Evolutionary conservation across 129 eudicot genomes (phyloP).

Genomic region (Cynara cardunculus): DNA sequence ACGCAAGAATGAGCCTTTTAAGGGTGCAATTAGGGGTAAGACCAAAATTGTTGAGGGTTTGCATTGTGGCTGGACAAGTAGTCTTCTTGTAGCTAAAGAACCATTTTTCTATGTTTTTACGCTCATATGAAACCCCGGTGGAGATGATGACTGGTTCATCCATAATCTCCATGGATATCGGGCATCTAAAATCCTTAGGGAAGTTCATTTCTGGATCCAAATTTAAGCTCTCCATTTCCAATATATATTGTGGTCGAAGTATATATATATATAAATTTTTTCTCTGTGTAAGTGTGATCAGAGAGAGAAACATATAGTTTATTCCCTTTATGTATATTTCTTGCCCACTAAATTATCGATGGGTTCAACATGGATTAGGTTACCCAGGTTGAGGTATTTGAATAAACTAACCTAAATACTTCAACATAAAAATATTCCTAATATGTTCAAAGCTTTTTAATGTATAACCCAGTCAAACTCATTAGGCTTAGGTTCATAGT

Average conservation of each 20-base stretch:
- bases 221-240: neutral
- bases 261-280: neutral
- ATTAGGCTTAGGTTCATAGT: neutral
- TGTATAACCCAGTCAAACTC: neutral
- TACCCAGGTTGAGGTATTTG: neutral
- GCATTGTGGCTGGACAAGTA: slow-evolving; percentile 72
- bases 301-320: neutral
- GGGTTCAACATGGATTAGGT: neutral
- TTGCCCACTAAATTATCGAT: neutral
- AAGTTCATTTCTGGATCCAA: slow-evolving; percentile 34
- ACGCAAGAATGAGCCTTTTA: slow-evolving; percentile 51
- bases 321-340: neutral
- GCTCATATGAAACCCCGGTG: slow-evolving; percentile 63
- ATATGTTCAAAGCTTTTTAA: neutral
- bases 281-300: neutral
- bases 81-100: slow-evolving; percentile 44
- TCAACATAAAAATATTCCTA: neutral
- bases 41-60: slow-evolving; percentile 25
- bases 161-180: slow-evolving; percentile 83
- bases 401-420: neutral
- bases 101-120: slow-evolving; percentile 57
- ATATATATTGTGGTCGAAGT: neutral
- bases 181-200: slow-evolving; percentile 69
- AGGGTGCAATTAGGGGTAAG: slow-evolving; percentile 67
- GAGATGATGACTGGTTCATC: slow-evolving; percentile 70